These are phyloP conservation scores for Saturnispora diversa DNA, from an alignment of 805 yeast species.

Conservation along the genomic window DNA sequence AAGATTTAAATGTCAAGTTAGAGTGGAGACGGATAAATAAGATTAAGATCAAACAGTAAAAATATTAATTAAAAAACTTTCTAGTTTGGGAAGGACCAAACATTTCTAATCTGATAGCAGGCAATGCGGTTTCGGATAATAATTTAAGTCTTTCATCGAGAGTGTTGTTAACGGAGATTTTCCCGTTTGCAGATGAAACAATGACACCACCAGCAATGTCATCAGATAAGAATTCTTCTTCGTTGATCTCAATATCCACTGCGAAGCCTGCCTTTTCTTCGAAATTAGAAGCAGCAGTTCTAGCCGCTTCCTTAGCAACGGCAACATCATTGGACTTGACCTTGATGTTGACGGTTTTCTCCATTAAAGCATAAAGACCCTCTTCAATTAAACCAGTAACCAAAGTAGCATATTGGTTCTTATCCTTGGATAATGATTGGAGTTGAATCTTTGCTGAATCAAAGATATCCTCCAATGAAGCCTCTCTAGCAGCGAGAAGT, in stretches of 20 bases:
- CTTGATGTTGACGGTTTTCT: conserved; percentile 52
- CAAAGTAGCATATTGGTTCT: conserved; percentile 55
- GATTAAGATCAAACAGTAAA: no score
- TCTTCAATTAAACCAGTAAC: conserved; percentile 77
- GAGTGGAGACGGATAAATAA: no score
- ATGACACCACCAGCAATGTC: conserved; percentile 81
- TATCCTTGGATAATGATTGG: conserved; percentile 47
- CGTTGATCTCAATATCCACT: conserved; percentile 49
- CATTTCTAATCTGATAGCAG: conserved; percentile 83
- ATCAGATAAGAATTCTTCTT: conserved; percentile 47
- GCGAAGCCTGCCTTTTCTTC: conserved; percentile 53
- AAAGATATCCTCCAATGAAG: conserved; percentile 66
- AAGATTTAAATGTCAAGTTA: no score
- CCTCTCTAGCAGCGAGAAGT: conserved; percentile 79
- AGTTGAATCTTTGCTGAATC: conserved; percentile 59
- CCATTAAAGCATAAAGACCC: conserved; percentile 63
- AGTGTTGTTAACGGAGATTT: conserved; percentile 86
- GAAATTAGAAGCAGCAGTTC: conserved; percentile 54
- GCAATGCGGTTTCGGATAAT: conserved; percentile 76
- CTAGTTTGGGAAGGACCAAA: conserved; percentile 81
- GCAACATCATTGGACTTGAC: conserved; percentile 61
- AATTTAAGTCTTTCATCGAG: conserved; percentile 87
- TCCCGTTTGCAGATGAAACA: conserved; percentile 61
- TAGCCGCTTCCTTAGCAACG: conserved; percentile 52
- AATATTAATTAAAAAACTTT: conserved; percentile 85